A percentile compares a stretch with the other conserved stretches of the same genome.
Conservation (phyloP, 1,139 yeast species). For the Suhomyces coccinellae region DNA sequence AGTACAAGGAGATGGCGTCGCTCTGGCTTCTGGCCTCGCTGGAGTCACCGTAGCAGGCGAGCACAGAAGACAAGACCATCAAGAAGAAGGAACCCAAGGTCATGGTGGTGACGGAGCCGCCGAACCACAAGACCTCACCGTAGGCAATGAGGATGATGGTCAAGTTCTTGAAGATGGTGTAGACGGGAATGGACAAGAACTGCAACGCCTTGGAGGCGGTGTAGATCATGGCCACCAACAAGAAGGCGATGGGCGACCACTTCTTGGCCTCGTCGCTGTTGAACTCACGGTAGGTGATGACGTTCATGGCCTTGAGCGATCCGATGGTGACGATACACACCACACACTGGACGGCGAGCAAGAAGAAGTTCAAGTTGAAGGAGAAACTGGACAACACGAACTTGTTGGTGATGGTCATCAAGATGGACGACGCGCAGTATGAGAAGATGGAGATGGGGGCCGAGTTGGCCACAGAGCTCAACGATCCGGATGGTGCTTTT, state of each 20-base stretch:
- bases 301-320: slow-evolving; percentile 66
- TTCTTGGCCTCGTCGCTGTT: slow-evolving; percentile 87
- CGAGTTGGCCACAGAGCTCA: slow-evolving; percentile 60
- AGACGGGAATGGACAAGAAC: slow-evolving; percentile 88
- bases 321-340: slow-evolving; percentile 80
- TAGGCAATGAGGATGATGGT: slow-evolving; percentile 96
- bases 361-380: slow-evolving; percentile 89
- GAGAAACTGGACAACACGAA: slow-evolving; percentile 79
- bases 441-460: slow-evolving; percentile 84
- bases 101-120: slow-evolving; percentile 89
- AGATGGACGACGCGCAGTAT: slow-evolving; percentile 88
- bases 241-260: slow-evolving; percentile 90
- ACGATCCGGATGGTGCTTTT: slow-evolving; percentile 28
- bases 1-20: slow-evolving; percentile 50
- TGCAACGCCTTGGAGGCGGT: slow-evolving; percentile 95
- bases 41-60: slow-evolving; percentile 83
- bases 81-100: slow-evolving; percentile 82
- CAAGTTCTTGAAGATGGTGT: slow-evolving; percentile 95
- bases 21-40: slow-evolving; percentile 36
- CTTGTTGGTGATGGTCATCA: slow-evolving; percentile 98
- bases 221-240: slow-evolving; percentile 91
- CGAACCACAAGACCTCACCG: slow-evolving; percentile 97
- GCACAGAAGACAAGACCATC: slow-evolving; percentile 90
- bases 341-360: slow-evolving; percentile 76
- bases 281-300: slow-evolving; percentile 84